phyloP scores from a whole-genome alignment of 2,329 filamentous ascomycete genomes.

The Curvularia lunata region DNA sequence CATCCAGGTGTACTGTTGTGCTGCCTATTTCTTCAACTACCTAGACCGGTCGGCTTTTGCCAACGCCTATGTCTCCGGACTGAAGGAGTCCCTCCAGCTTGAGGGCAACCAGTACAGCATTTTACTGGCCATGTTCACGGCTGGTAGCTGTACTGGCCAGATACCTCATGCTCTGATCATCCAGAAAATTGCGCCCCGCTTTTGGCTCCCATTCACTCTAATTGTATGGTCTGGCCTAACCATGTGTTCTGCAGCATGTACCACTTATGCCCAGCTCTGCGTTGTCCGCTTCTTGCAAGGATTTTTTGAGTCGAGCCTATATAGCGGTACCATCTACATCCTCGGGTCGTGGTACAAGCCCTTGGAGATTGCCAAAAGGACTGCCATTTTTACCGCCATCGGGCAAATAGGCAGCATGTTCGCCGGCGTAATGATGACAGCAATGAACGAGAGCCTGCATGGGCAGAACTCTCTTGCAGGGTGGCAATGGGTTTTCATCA shows the following conservation, averaged over 20 bases:
- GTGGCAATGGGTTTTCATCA: constrained; percentile 42
- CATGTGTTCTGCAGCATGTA: constrained; percentile 38
- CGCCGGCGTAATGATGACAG: constrained; percentile 44
- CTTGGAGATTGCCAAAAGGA: constrained; percentile 38
- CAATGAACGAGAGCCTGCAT: constrained; percentile 37
- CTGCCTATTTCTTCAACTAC: constrained; percentile 44
- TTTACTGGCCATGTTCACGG: constrained; percentile 38
- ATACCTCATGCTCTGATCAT: constrained; percentile 41
- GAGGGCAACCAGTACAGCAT: constrained; percentile 39
- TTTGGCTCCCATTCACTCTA: constrained; percentile 40
- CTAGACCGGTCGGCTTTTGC: constrained; percentile 36
- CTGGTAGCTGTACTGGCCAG: constrained; percentile 37
- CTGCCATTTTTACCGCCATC: constrained; percentile 40
- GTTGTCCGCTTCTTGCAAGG: constrained; percentile 38
- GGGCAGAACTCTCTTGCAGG: constrained; percentile 28
- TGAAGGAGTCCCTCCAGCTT: constrained; percentile 35
- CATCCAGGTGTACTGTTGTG: constrained; percentile 34
- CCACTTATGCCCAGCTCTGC: constrained; percentile 36
- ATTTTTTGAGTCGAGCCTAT: constrained; percentile 37
- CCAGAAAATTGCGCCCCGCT: constrained; percentile 35
- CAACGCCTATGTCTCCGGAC: constrained; percentile 41
- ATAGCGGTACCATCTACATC: constrained; percentile 41
- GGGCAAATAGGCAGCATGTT: constrained; percentile 43
- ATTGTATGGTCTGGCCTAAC: constrained; percentile 39
- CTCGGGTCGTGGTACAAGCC: constrained; percentile 40